These are phyloP conservation scores for Entomortierella chlamydospora DNA, from an alignment of 192 early-diverging fungal genomes.

Conservation along the genomic window DNA sequence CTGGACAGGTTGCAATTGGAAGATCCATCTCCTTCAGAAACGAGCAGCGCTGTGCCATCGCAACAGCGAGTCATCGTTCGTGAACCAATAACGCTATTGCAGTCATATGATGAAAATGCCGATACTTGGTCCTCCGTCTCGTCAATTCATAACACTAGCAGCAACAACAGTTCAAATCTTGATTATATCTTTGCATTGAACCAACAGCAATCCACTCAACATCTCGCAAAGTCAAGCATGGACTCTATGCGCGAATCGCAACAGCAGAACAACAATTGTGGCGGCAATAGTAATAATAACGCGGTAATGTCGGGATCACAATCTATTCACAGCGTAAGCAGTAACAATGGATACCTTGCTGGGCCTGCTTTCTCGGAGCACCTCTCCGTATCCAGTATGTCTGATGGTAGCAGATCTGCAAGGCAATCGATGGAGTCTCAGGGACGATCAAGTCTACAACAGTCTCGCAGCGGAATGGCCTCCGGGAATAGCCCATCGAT, in stretches of 20 bases:
- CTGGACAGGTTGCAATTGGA: slow-evolving; percentile 45
- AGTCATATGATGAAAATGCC: slow-evolving; percentile 35
- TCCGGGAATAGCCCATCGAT: not conserved
- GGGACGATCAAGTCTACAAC: slow-evolving; percentile 29
- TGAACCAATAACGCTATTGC: slow-evolving; percentile 6
- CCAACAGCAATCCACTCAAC: slow-evolving; percentile 32
- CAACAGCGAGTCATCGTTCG: too few species aligned
- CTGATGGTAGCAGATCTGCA: slow-evolving; percentile 24
- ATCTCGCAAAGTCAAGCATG: slow-evolving; percentile 29
- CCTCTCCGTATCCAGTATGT: slow-evolving; percentile 11
- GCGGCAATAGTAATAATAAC: too few species aligned
- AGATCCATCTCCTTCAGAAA: not conserved
- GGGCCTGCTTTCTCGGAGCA: slow-evolving; percentile 7
- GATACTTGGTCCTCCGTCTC: slow-evolving; percentile 47
- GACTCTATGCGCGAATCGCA: slow-evolving; percentile 24
- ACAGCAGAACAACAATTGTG: too few species aligned
- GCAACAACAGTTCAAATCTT: slow-evolving; percentile 42
- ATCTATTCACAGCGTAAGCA: too few species aligned
- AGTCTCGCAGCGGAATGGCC: not conserved
- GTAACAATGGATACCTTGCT: not conserved
- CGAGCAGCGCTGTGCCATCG: not conserved
- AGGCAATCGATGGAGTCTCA: slow-evolving; percentile 25
- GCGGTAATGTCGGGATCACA: too few species aligned
- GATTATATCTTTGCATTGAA: slow-evolving; percentile 39
- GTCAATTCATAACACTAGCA: slow-evolving; percentile 36